Evolutionary conservation across 2,329 filamentous ascomycete genomes (phyloP), one percentile per base, ranked within the genome.

Genomic region (Ustilaginoidea virens): DNA sequence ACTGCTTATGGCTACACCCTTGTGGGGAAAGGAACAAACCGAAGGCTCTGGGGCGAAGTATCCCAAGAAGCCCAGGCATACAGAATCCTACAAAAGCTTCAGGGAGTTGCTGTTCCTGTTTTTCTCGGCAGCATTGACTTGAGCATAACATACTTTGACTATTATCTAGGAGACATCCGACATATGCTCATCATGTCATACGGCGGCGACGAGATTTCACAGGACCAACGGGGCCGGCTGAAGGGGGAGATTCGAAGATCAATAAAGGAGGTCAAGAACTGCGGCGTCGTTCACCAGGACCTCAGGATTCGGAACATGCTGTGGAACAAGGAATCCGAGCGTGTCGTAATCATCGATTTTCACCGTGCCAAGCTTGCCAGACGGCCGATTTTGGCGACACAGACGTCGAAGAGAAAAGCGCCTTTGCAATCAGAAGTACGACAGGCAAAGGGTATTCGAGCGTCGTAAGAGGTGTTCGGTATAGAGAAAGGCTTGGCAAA

Each of bases 181-280:
- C 25, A 31, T 14, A 31, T 31, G 29, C 19, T 31, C 3, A 22
- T 31, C 10, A 31, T 31, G 25, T n/a, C 12, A n/a, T 31, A 15
- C n/a, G 30, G 30, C 11, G 30, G 30, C 20, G 20, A 19, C 15
- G 23, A 25, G 19, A 14, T 15, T 5, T n/a, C n/a, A n/a, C 7
- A 28, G 5, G 17, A 29, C 8, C 14, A 17, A 14, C 13, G 7
- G 17, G 27, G 21, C 11, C 11, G 17, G 27, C 27, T 28, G n/a
- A 14, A 16, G 4, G 3, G 7, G n/a, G 11, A 28, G 19, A 12
- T 28, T 4, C 4, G n/a, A 19, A 18, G 27, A n/a, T 29, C 20
- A 15, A 14, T 17, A 15, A 4, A 12, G 13, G 27, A 29, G 15
- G 17, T 29, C 3, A 4, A 11, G 5, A 12, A n/a, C 27, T 10